A percentile compares a stretch with the other conserved stretches of the same genome.
phyloP scores from a whole-genome alignment of 768 basidiomycete genomes.

The Tulasnella sp. region DNA sequence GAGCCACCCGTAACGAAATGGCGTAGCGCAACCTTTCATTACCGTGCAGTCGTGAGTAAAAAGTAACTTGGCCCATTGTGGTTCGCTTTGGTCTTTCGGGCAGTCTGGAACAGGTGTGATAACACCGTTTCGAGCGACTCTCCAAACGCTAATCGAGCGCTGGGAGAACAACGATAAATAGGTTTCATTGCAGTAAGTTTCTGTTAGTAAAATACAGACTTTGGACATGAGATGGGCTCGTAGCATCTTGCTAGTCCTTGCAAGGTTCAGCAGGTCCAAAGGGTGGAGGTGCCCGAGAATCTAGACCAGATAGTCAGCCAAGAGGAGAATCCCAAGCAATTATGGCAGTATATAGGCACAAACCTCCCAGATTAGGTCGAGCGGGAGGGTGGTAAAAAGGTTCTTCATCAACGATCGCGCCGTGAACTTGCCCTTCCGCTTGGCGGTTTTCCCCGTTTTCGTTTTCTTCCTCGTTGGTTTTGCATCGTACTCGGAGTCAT shows the following conservation, averaged over 20 bases:
- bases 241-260: constrained; percentile 1
- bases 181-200: too few relatives aligned
- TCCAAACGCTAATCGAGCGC: constrained; percentile 12
- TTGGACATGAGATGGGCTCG: constrained; percentile 19
- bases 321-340: background rate
- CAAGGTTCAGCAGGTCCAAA: constrained; percentile 2
- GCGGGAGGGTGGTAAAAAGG: constrained; percentile 10
- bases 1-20: background rate
- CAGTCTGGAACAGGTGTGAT: background rate
- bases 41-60: constrained; percentile 14
- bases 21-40: background rate
- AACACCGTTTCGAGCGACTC: background rate
- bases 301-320: background rate
- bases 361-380: constrained; percentile 11
- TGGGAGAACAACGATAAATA: too few relatives aligned
- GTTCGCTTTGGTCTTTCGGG: constrained; percentile 22
- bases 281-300: background rate
- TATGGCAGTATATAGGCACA: background rate
- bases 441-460: background rate
- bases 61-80: constrained; percentile 15
- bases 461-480: background rate
- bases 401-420: background rate
- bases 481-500: background rate
- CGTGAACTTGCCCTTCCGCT: background rate
- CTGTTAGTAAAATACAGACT: background rate